Percentiles rank a stretch among this genome's conserved stretches.
Evolutionary conservation across 768 basidiomycete species (phyloP).

Genomic region (Termitomyces sp.): DNA sequence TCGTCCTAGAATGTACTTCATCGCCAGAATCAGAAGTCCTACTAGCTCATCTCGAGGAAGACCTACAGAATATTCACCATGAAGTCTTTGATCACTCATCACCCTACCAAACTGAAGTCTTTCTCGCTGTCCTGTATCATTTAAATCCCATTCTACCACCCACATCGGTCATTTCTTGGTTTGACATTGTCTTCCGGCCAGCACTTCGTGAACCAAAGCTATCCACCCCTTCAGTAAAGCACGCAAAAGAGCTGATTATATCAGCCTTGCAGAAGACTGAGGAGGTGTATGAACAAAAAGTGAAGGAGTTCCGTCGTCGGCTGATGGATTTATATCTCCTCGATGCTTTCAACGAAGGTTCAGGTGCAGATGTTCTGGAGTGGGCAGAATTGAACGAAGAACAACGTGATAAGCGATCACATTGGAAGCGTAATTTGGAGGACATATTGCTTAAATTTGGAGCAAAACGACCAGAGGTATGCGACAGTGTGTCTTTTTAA

Average conservation of each 20-base stretch:
- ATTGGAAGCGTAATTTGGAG: conserved; percentile 80
- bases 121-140: conserved; percentile 63
- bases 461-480: conserved; percentile 58
- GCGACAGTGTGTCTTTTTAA: conserved; percentile 22
- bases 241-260: conserved; percentile 72
- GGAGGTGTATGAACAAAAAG: conserved; percentile 40
- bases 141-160: conserved; percentile 59
- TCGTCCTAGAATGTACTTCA: conserved; percentile 46
- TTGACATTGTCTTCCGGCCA: conserved; percentile 74
- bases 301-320: conserved; percentile 61
- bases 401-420: conserved; percentile 52
- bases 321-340: conserved; percentile 75
- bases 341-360: conserved; percentile 73
- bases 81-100: conserved; percentile 63
- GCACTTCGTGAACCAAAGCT: conserved; percentile 74
- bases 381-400: conserved; percentile 64
- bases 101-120: conserved; percentile 57
- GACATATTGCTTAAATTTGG: conserved; percentile 68
- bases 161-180: conserved; percentile 76
- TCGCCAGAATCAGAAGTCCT: conserved; percentile 41
- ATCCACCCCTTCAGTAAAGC: conserved; percentile 48
- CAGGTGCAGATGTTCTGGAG: conserved; percentile 69
- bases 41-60: conserved; percentile 55
- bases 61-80: conserved; percentile 60
- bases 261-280: conserved; percentile 53